Evolutionary conservation across 1,284 basidiomycete genomes (phyloP).

Genomic region (Vanrija sp.): DNA sequence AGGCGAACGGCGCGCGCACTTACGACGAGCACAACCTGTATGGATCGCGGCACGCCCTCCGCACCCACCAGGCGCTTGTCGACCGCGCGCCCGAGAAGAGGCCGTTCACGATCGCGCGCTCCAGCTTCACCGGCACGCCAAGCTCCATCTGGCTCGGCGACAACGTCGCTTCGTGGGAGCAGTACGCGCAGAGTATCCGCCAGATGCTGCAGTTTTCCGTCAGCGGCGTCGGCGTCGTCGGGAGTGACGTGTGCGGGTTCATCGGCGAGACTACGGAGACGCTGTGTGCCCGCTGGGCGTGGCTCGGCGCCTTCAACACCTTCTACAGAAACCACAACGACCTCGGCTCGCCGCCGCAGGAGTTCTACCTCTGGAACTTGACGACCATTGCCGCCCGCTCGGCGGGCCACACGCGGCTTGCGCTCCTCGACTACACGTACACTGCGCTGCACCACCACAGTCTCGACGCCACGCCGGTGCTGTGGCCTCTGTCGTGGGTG

Average conservation of each 20-base stretch:
- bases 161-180: slow-evolving; percentile 58
- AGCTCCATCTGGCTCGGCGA: slow-evolving; percentile 64
- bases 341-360: slow-evolving; percentile 51
- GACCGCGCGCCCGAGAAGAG: slow-evolving; percentile 59
- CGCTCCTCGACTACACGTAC: slow-evolving; percentile 67
- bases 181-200: slow-evolving; percentile 9
- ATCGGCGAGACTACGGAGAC: slow-evolving; percentile 70
- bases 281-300: slow-evolving; percentile 67
- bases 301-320: slow-evolving; percentile 53
- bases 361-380: slow-evolving; percentile 71
- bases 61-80: slow-evolving; percentile 61
- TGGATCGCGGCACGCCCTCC: slow-evolving; percentile 66
- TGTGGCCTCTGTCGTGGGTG: slow-evolving; percentile 65
- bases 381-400: slow-evolving; percentile 67
- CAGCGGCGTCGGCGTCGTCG: slow-evolving; percentile 56
- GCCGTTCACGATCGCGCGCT: slow-evolving; percentile 66
- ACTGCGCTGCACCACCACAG: slow-evolving; percentile 62
- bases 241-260: slow-evolving; percentile 61
- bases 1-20: slow-evolving; percentile 61
- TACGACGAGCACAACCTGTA: slow-evolving; percentile 65
- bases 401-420: slow-evolving; percentile 55
- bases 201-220: slow-evolving; percentile 18
- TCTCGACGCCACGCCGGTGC: slow-evolving; percentile 52
- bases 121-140: slow-evolving; percentile 62
- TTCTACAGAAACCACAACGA: slow-evolving; percentile 46